Conservation (phyloP, 1,139 yeast species). For the Taiozyma onychis region DNA sequence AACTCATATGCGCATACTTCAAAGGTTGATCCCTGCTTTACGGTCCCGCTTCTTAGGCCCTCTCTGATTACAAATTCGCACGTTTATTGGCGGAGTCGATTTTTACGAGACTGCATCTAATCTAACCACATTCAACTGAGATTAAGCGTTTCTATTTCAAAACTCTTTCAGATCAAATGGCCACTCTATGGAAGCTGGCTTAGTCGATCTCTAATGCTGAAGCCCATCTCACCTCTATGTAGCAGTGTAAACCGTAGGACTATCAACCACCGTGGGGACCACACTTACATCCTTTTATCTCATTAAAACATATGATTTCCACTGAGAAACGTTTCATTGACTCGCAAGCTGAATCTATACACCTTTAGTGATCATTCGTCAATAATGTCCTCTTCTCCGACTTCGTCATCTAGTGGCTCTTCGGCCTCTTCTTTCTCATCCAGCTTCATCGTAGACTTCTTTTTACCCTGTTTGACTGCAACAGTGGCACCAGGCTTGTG, state of each 20-base stretch:
- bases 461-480: constrained; percentile 18
- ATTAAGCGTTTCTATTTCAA: too few relatives aligned
- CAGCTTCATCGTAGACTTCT: not conserved
- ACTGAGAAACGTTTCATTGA: not conserved
- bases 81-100: too few relatives aligned
- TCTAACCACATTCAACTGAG: too few relatives aligned
- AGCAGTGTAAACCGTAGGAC: not conserved
- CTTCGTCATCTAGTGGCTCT: not conserved
- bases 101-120: too few relatives aligned
- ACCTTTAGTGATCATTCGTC: not conserved
- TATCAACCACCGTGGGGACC: not conserved
- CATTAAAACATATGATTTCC: not conserved
- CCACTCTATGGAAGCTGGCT: too few relatives aligned
- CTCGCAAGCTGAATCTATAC: not conserved
- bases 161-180: too few relatives aligned
- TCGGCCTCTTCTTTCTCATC: not conserved
- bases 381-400: not conserved
- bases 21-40: too few relatives aligned
- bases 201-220: too few relatives aligned
- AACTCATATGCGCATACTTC: too few relatives aligned
- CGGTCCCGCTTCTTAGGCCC: too few relatives aligned
- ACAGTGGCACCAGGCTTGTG: constrained; percentile 40
- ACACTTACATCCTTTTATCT: not conserved
- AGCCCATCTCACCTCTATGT: not conserved
- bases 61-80: too few relatives aligned